Base-by-base conservation (phyloP, 129 eudicot species). In the Saposhnikovia divaricata region DNA sequence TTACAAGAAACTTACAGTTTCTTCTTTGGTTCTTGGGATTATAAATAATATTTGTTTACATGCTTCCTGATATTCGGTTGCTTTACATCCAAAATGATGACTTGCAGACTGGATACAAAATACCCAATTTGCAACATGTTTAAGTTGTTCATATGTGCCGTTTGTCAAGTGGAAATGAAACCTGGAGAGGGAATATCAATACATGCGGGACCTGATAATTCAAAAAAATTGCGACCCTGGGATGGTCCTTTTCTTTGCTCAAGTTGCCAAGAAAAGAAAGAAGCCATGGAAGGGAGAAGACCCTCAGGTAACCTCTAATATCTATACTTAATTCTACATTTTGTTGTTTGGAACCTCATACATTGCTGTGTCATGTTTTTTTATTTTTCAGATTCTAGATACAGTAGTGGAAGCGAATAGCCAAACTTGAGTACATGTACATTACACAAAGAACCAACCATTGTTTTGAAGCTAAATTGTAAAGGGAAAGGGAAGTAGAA, bases 231-330 rank as follows among this genome's bases (percentile, higher is more conserved):
- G 75, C 87, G 90, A 76, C 97, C 96, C 25, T 91, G 98, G 98
- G 98, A 92, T 82, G 98, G 98, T 50, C 98, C 98, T 77, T 95
- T 92, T 84, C 97, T 95, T 53, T 95, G 97, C 83, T 45, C 82
- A 75, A 86, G 90, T 76, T 95, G 97, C 89, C 97, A 95, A 86
- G 89, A 89, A 37, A 95, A 95, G 87, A 90, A 89, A 89, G 98
- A 94, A 75, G 97, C 97, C 82, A 94, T 94, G 98, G 98, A 94
- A 89, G 98, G 98, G 83, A 90, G 77, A 81, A 80, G 92, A 92
- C 88, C 90, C 76, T 86, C 83, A 79, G 92, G 97, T 93, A 61
- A 61, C 34, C 69, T n/a, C 11, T 25, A 25, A 68, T 68, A 68
- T 31, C 15, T 68, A 31, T 31, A 15, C 23, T 68, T 31, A 28